A percentile compares a stretch with the other conserved stretches of the same genome.
Evolutionary conservation across 768 basidiomycete genomes (phyloP).

Genomic region (Trametes punicea): DNA sequence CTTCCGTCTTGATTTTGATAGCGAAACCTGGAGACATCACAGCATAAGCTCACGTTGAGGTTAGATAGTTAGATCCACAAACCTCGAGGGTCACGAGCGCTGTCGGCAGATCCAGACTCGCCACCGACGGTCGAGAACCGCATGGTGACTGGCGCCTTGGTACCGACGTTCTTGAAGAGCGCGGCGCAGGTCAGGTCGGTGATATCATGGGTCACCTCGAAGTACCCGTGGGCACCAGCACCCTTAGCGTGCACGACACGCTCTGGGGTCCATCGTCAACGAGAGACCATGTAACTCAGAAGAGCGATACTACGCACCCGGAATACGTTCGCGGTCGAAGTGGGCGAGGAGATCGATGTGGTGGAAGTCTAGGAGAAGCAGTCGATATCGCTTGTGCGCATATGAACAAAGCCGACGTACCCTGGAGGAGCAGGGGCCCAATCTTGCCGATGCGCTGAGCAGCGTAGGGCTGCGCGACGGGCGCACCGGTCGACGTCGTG

Average conservation of each 20-base stretch:
- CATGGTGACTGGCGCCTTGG: constrained; percentile 68
- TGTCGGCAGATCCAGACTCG: constrained; percentile 84
- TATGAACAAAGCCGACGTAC: constrained; percentile 36
- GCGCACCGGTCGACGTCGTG: constrained; percentile 84
- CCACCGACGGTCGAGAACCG: constrained; percentile 96
- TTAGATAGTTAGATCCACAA: neutral
- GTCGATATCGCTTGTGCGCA: constrained; percentile 1
- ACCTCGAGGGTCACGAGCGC: constrained; percentile 82
- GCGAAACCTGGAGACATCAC: constrained; percentile 64
- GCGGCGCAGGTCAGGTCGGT: constrained; percentile 74
- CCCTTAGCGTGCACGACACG: constrained; percentile 94
- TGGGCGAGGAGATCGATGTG: constrained; percentile 88
- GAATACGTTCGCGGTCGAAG: constrained; percentile 94
- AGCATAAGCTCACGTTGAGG: neutral
- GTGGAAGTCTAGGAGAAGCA: constrained; percentile 66
- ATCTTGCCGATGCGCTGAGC: constrained; percentile 68
- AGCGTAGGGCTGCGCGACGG: constrained; percentile 72
- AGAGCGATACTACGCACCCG: constrained; percentile 31
- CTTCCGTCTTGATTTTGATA: constrained; percentile 80
- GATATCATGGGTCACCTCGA: constrained; percentile 84
- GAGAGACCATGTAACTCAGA: neutral
- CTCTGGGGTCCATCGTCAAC: constrained; percentile 41
- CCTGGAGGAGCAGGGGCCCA: constrained; percentile 89
- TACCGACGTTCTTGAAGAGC: constrained; percentile 62
- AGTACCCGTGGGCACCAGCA: constrained; percentile 90